Evolutionary conservation across 1,284 basidiomycete species (phyloP).

Genomic region (Chiua sp.): DNA sequence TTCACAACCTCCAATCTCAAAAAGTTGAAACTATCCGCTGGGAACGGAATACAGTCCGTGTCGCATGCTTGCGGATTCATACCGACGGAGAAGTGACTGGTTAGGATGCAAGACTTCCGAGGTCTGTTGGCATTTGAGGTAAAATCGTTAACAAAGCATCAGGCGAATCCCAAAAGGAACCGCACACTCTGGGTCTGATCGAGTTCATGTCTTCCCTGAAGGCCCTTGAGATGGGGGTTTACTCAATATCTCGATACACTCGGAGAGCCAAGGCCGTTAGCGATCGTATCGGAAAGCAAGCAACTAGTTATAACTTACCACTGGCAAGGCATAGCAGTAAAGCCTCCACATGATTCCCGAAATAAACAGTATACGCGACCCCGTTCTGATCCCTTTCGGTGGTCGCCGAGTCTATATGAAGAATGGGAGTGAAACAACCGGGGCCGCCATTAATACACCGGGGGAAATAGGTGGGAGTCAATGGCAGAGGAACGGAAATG

Average conservation of each 20-base stretch:
- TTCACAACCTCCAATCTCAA: neutral
- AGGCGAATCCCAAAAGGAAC: neutral
- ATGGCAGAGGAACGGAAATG: neutral
- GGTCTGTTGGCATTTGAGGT: neutral
- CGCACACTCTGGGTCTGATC: neutral
- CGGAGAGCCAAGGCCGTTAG: neutral
- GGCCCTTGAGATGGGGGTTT: neutral
- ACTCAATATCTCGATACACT: neutral
- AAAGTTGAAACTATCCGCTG: neutral
- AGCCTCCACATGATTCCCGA: neutral
- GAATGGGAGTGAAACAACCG: neutral
- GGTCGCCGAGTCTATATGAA: neutral
- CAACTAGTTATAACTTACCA: neutral
- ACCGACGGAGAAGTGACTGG: neutral
- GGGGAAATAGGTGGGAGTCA: neutral
- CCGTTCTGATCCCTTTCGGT: neutral
- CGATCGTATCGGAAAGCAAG: neutral
- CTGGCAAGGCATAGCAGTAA: neutral
- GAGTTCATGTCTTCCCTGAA: neutral
- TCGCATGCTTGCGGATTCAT: neutral
- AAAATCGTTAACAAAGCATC: neutral
- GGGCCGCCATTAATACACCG: neutral
- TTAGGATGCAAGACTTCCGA: neutral
- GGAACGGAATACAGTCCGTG: neutral
- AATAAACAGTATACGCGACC: neutral